Conservation (phyloP, 352 stramenopile genomes). For the Globisporangium iwayamae region DNA sequence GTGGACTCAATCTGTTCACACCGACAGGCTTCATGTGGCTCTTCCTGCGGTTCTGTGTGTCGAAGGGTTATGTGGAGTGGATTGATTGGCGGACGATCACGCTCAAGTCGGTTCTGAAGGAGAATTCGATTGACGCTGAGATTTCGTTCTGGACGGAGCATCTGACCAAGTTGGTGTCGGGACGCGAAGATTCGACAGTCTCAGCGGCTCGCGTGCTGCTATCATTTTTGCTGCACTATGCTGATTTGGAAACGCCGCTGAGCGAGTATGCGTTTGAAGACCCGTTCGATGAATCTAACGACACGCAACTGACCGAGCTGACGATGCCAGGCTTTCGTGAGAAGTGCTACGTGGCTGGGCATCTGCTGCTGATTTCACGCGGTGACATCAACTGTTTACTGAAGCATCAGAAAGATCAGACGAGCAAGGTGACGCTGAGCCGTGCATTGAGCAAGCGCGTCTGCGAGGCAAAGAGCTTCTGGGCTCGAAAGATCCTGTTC, state of each 20-base stretch:
- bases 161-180: conserved; percentile 34
- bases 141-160: conserved; percentile 65
- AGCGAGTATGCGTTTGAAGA: conserved; percentile 55
- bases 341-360: conserved; percentile 59
- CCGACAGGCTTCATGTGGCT: conserved; percentile 73
- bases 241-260: conserved; percentile 42
- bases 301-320: conserved; percentile 50
- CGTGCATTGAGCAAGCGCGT: conserved; percentile 64
- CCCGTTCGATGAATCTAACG: conserved; percentile 54
- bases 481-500: conserved; percentile 61
- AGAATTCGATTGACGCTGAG: conserved; percentile 50
- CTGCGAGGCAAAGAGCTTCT: conserved; percentile 56
- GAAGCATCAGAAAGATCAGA: conserved; percentile 43
- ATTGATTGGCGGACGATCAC: conserved; percentile 37
- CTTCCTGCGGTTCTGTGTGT: conserved; percentile 61
- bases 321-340: conserved; percentile 48
- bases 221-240: conserved; percentile 53
- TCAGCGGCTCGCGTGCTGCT: conserved; percentile 51
- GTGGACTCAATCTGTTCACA: conserved; percentile 52
- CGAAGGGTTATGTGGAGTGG: conserved; percentile 38
- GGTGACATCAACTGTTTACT: conserved; percentile 61
- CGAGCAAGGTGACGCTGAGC: conserved; percentile 65
- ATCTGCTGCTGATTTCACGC: conserved; percentile 57
- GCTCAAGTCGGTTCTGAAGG: conserved; percentile 28
- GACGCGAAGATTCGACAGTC: conserved; percentile 19